phyloP scores from a whole-genome alignment of 495 filamentous ascomycete genomes.

The Talaromyces nanjingensis region DNA sequence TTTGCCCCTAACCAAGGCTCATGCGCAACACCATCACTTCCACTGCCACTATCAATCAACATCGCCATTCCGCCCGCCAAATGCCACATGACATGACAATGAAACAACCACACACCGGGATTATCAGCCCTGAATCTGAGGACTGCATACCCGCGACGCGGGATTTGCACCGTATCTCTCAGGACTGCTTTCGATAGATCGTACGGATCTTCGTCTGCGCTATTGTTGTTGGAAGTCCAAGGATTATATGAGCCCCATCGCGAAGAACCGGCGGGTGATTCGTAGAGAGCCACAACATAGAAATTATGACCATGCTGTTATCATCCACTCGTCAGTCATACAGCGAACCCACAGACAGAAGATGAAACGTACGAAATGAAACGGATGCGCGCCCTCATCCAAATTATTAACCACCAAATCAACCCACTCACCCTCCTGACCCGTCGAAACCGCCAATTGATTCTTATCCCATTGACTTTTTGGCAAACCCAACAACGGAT shows the following conservation, averaged over 20 bases:
- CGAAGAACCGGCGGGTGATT: constrained; percentile 17
- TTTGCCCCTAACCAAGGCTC: neutral
- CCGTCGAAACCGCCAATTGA: constrained; percentile 29
- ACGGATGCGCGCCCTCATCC: constrained; percentile 44
- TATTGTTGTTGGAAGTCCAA: constrained; percentile 11
- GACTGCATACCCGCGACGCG: constrained; percentile 52
- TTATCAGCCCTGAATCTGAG: constrained; percentile 62
- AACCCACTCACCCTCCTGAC: constrained; percentile 26
- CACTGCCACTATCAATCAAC: constrained; percentile 21
- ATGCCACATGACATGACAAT: constrained; percentile 68
- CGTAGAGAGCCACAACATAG: constrained; percentile 54
- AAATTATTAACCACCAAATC: constrained; percentile 48
- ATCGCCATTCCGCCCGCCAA: constrained; percentile 41
- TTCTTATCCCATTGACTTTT: constrained; percentile 34
- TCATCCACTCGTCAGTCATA: constrained; percentile 21
- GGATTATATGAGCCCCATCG: constrained; percentile 41
- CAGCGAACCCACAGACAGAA: neutral
- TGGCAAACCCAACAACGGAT: constrained; percentile 24
- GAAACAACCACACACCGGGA: constrained; percentile 50
- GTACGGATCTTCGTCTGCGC: constrained; percentile 28
- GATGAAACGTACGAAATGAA: constrained; percentile 34
- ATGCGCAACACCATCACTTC: neutral
- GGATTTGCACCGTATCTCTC: constrained; percentile 52
- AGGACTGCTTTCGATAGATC: constrained; percentile 23
- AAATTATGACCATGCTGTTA: constrained; percentile 86